These are phyloP conservation scores for Leptomonas pyrrhocoris DNA, from an alignment of 208 protist genomes.

Conservation along the genomic window DNA sequence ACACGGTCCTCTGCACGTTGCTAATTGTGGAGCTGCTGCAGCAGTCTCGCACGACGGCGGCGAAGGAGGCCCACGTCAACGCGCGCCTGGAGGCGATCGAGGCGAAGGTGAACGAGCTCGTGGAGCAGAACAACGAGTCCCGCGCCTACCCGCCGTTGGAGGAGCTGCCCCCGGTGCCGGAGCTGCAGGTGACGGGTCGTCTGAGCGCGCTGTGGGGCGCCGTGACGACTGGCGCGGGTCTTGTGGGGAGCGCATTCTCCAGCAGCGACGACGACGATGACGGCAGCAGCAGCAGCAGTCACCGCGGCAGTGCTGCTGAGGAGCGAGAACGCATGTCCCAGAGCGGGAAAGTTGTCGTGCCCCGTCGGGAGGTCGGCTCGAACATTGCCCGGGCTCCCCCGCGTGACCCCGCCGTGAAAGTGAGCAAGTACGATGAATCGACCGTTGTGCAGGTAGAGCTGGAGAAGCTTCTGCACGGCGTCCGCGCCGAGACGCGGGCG, in stretches of 20 bases:
- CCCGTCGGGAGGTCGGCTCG: conserved; percentile 15
- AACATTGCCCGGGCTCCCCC: conserved; percentile 28
- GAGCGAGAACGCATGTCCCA: conserved; percentile 21
- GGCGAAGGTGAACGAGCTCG: conserved; percentile 79
- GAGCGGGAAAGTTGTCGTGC: conserved; percentile 29
- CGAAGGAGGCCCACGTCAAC: conserved; percentile 65
- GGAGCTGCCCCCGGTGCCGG: conserved; percentile 42
- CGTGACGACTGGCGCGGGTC: conserved; percentile 22
- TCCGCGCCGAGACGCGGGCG: conserved; percentile 15
- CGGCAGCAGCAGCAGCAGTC: conserved; percentile 9
- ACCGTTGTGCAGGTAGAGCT: conserved; percentile 41
- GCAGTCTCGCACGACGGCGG: conserved; percentile 45
- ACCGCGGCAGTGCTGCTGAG: neutral
- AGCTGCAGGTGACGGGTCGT: conserved; percentile 41
- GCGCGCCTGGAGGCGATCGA: conserved; percentile 72
- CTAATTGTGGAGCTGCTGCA: conserved; percentile 72
- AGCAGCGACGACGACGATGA: neutral
- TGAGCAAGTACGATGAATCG: conserved; percentile 56
- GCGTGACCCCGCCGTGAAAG: conserved; percentile 31
- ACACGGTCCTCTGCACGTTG: conserved; percentile 62
- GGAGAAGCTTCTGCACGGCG: conserved; percentile 26
- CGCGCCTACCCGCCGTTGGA: conserved; percentile 24
- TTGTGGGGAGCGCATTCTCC: conserved; percentile 13
- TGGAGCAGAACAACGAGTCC: conserved; percentile 33
- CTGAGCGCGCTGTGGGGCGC: conserved; percentile 36